A percentile compares a stretch with the other conserved stretches of the same genome.
phyloP scores from a whole-genome alignment of 805 yeast genomes.

The Kodamaea laetipori region DNA sequence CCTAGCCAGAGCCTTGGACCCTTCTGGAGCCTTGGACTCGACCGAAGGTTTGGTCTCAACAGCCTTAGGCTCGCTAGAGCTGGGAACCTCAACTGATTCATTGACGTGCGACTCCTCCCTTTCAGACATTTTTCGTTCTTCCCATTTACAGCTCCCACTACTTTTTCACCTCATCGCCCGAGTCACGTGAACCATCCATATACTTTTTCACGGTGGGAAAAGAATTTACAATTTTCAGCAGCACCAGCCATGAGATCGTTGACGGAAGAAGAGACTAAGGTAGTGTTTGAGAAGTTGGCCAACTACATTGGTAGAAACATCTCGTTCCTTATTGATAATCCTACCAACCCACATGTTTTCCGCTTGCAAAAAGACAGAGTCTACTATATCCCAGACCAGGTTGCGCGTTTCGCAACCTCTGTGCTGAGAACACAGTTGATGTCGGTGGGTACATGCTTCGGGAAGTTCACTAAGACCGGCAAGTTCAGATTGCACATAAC shows the following conservation, averaged over 20 bases:
- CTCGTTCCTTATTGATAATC: slow-evolving; percentile 79
- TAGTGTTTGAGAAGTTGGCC: slow-evolving; percentile 93
- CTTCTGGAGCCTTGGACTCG: slow-evolving; percentile 16
- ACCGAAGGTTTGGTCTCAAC: not conserved
- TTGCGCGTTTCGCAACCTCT: slow-evolving; percentile 86
- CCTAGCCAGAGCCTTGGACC: slow-evolving; percentile 16
- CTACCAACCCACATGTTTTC: slow-evolving; percentile 89
- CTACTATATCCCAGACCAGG: slow-evolving; percentile 81
- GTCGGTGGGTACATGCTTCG: slow-evolving; percentile 92
- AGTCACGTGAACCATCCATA: not conserved
- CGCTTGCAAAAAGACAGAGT: slow-evolving; percentile 96
- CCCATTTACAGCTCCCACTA: not conserved
- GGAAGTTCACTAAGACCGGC: slow-evolving; percentile 96
- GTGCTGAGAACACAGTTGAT: slow-evolving; percentile 86
- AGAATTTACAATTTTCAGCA: not conserved
- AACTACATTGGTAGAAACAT: slow-evolving; percentile 97
- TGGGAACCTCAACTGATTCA: not conserved
- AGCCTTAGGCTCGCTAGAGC: not conserved
- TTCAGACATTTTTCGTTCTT: slow-evolving; percentile 1
- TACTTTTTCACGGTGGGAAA: not conserved
- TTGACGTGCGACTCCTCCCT: not conserved
- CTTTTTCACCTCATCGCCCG: slow-evolving; percentile 8
- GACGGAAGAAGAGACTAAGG: slow-evolving; percentile 96
- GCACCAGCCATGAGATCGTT: slow-evolving; percentile 73
- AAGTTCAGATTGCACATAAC: slow-evolving; percentile 95